Conservation (phyloP, 2,329 filamentous ascomycete genomes). For the Neodidymelliopsis sp. region DNA sequence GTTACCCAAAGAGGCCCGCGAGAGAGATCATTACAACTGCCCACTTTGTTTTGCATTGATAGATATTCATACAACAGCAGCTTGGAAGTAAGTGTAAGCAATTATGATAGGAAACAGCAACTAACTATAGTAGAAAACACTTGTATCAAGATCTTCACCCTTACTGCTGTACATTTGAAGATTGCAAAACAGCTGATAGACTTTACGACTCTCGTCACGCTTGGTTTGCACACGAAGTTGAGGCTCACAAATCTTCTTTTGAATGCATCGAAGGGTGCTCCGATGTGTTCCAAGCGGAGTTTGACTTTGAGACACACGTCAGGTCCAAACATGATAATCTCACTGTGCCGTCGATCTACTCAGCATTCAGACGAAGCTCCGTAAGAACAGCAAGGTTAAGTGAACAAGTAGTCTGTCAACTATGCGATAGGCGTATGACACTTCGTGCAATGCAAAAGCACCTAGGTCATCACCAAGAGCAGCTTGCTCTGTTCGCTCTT, state of each 20-base stretch:
- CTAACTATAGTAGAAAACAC: conserved; percentile 23
- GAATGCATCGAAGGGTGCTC: conserved; percentile 23
- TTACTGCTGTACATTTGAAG: conserved; percentile 33
- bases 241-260: conserved; percentile 27
- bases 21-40: conserved; percentile 40
- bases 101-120: neutral
- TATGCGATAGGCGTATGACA: conserved; percentile 23
- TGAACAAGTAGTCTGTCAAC: neutral
- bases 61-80: conserved; percentile 20
- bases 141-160: conserved; percentile 36
- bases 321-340: neutral
- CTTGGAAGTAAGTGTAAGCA: conserved; percentile 30
- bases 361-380: neutral
- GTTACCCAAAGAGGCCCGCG: conserved; percentile 29
- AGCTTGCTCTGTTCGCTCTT: conserved; percentile 35
- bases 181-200: conserved; percentile 29
- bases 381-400: neutral
- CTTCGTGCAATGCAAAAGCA: conserved; percentile 26
- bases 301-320: neutral
- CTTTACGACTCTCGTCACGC: conserved; percentile 29
- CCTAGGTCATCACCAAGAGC: conserved; percentile 31
- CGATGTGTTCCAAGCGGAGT: neutral
- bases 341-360: neutral
- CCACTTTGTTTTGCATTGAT: conserved; percentile 41
- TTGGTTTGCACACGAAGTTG: conserved; percentile 35